These are phyloP conservation scores for Xylariaceae sp. DNA, from an alignment of 2,329 filamentous ascomycete species.

Conservation along the genomic window DNA sequence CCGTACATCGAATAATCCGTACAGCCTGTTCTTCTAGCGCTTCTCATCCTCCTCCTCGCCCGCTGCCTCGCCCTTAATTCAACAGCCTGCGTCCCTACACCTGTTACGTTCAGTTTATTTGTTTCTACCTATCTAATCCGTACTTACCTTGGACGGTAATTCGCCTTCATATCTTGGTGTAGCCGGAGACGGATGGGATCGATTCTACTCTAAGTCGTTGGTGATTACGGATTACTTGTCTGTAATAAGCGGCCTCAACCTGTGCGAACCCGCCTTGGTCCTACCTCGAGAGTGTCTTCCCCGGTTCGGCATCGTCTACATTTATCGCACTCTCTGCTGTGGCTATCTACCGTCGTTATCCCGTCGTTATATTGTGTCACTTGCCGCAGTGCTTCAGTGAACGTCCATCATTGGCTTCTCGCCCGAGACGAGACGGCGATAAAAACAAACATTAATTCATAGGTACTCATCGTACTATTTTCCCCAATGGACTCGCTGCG, in stretches of 20 bases:
- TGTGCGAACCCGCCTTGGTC: too few relatives aligned
- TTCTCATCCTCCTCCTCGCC: background rate
- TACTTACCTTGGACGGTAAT: background rate
- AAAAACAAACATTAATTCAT: background rate
- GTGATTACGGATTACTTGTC: background rate
- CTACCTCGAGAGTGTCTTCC: background rate
- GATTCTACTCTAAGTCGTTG: background rate
- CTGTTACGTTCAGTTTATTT: background rate
- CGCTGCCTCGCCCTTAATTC: background rate
- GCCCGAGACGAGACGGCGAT: too few relatives aligned
- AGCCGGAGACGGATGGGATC: background rate
- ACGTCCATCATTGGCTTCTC: background rate
- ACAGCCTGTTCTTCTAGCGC: background rate
- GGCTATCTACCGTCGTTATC: background rate
- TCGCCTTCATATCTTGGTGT: background rate
- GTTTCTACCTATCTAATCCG: too few relatives aligned
- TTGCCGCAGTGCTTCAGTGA: background rate
- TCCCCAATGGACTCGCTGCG: conserved; percentile 64
- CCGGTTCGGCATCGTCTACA: background rate
- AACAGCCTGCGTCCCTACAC: background rate
- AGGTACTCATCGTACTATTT: background rate
- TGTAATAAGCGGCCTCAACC: background rate
- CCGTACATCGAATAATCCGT: background rate
- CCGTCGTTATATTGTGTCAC: background rate
- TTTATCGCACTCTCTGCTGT: background rate